Evolutionary conservation across 2,329 filamentous ascomycete species (phyloP).

Genomic region (Raffaelea ambrosiae): DNA sequence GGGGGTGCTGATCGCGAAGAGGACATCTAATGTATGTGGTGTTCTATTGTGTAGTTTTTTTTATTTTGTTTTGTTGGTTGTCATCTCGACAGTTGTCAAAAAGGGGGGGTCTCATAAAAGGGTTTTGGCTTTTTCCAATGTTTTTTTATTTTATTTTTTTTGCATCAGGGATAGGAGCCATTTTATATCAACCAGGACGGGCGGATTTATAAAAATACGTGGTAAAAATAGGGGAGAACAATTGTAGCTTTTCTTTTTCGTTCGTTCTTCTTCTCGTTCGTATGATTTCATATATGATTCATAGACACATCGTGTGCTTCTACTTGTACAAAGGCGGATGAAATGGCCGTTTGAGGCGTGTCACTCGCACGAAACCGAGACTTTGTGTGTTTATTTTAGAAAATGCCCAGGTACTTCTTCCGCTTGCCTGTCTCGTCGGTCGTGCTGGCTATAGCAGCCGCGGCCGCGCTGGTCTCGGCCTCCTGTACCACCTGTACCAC

Average conservation of each 20-base stretch:
- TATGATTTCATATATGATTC: too few relatives aligned
- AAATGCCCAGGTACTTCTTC: conserved; percentile 83
- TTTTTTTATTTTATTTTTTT: conserved; percentile 8
- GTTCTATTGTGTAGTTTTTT: not conserved
- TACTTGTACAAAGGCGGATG: too few relatives aligned
- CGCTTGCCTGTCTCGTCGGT: conserved; percentile 25
- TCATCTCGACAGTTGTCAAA: not conserved
- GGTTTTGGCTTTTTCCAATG: not conserved
- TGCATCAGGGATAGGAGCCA: not conserved
- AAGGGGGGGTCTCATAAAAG: too few relatives aligned
- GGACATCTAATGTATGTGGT: too few relatives aligned
- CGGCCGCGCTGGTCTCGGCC: conserved; percentile 32
- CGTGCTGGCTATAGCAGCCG: not conserved
- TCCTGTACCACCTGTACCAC: not conserved
- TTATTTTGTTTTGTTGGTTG: not conserved
- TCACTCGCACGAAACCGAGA: too few relatives aligned
- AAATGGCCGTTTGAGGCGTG: too few relatives aligned
- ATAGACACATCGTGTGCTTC: too few relatives aligned
- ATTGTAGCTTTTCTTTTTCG: too few relatives aligned
- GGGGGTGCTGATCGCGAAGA: too few relatives aligned
- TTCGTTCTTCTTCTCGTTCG: too few relatives aligned
- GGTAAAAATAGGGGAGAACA: not conserved
- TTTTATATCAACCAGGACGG: not conserved
- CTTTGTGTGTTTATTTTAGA: too few relatives aligned
- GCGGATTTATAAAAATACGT: not conserved